Evolutionary conservation across 2,329 filamentous ascomycete species (phyloP).

Genomic region (Pseudopithomyces maydicus): DNA sequence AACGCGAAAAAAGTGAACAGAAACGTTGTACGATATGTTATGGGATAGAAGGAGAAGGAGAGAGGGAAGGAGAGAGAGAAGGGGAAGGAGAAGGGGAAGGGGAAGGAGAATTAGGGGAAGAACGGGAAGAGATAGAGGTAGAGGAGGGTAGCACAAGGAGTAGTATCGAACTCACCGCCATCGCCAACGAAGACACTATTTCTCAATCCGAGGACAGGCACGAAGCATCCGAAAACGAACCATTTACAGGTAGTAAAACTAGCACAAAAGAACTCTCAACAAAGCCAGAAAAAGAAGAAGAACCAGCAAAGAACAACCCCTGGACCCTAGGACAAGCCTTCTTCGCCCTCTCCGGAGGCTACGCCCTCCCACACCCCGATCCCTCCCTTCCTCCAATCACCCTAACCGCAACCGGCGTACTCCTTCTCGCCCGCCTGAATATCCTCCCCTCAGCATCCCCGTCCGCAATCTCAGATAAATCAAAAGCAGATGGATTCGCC

Average conservation of each 20-base stretch:
- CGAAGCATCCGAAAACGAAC: too few species aligned
- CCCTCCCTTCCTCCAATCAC: conserved; percentile 13
- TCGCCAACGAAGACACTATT: too few species aligned
- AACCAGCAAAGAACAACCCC: background rate
- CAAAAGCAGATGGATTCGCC: conserved; percentile 24
- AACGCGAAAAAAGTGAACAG: too few species aligned
- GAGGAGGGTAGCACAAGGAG: background rate
- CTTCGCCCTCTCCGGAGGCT: conserved; percentile 26
- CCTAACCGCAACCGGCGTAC: conserved; percentile 20
- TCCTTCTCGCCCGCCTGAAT: conserved; percentile 18
- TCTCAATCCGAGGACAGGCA: too few species aligned
- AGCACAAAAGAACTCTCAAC: too few species aligned
- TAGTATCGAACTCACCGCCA: too few species aligned
- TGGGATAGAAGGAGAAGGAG: too few species aligned
- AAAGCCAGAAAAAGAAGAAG: background rate
- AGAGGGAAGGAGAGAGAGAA: background rate
- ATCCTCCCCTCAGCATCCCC: conserved; percentile 17
- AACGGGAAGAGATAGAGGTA: background rate
- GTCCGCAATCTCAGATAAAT: conserved; percentile 21
- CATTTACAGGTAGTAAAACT: too few species aligned
- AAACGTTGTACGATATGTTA: too few species aligned
- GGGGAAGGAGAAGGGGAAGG: background rate
- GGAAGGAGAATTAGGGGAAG: background rate
- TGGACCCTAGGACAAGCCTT: conserved; percentile 22
- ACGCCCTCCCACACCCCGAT: conserved; percentile 15